Evolutionary conservation across 2,329 filamentous ascomycete species (phyloP).

Genomic region (Aureobasidium sp.): DNA sequence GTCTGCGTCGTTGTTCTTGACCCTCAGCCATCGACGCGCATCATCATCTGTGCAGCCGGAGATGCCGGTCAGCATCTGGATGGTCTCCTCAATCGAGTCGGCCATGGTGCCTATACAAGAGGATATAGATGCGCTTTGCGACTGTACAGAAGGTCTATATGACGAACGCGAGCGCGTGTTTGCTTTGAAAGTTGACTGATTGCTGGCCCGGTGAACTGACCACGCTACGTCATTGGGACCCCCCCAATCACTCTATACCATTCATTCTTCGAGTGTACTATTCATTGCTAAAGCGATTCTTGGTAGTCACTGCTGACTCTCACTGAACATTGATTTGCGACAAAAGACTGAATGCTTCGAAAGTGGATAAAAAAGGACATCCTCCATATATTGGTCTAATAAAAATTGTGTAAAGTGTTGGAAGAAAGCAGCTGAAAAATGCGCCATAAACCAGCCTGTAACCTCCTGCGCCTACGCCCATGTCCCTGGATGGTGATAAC

Average conservation of each 20-base stretch:
- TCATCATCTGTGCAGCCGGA: constrained; percentile 19
- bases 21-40: constrained; percentile 27
- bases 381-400: constrained; percentile 1
- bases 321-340: background rate
- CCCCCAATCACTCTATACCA: background rate
- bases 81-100: constrained; percentile 23
- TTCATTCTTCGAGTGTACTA: background rate
- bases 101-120: background rate
- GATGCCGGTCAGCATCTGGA: constrained; percentile 22
- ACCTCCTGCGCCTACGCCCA: background rate
- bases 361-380: background rate
- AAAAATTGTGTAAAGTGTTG: constrained; percentile 3
- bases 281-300: background rate
- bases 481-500: background rate
- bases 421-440: background rate
- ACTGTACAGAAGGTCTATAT: background rate
- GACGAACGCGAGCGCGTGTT: background rate
- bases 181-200: constrained; percentile 1
- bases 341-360: background rate
- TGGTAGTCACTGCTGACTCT: background rate
- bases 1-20: constrained; percentile 27
- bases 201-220: constrained; percentile 11
- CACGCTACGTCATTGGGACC: constrained; percentile 2
- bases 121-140: background rate
- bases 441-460: background rate